Evolutionary conservation across 352 stramenopile genomes (phyloP), one percentile per base, ranked within the genome.

Genomic region (Phytophthora idaei): DNA sequence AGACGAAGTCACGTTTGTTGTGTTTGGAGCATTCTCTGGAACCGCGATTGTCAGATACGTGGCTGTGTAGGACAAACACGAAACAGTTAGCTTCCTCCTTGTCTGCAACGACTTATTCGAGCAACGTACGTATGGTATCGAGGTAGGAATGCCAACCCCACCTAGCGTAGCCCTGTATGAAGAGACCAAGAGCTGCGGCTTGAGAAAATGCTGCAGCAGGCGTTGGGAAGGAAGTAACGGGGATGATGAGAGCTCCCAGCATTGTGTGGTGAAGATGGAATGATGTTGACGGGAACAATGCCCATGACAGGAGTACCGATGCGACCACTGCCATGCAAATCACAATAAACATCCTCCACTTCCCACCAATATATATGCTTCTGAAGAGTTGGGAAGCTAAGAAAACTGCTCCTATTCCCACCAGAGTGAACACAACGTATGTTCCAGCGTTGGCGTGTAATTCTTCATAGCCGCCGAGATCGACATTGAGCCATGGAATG

Each of bases 251-350:
- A 2, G 81, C 75, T 1, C 81, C 83, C 8, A 93, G 51, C 81
- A 92, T 91, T 0, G 86, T 80, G 61, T 95, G 87, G 57, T 93
- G 87, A 11, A 93, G 37, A 51, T 95, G 87, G 12, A 92, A 88
- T 21, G 75, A 53, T 9, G 80, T 85, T 15, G 79, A 83, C n/a
- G 69, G 63, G 56, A 90, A 93, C 1, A 92, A 54, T 1, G 46
- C 68, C 73, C 78, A 90, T 17, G 78, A 87, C 28, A 92, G 12
- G 28, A 77, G 41, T 21, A 69, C 59, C 10, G 44, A 66, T 14
- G 63, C 17, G 1, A 80, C 41, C 11, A 86, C 34, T 7, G 52
- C 5, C n/a, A 29, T 39, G 54, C 93, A 95, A 46, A 69, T 51
- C 12, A 75, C 14, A 3, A 78, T 5, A 25, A 73, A 77, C 14